These are phyloP conservation scores for Nakazawaea ishiwadae DNA, from an alignment of 805 yeast genomes.

Conservation along the genomic window DNA sequence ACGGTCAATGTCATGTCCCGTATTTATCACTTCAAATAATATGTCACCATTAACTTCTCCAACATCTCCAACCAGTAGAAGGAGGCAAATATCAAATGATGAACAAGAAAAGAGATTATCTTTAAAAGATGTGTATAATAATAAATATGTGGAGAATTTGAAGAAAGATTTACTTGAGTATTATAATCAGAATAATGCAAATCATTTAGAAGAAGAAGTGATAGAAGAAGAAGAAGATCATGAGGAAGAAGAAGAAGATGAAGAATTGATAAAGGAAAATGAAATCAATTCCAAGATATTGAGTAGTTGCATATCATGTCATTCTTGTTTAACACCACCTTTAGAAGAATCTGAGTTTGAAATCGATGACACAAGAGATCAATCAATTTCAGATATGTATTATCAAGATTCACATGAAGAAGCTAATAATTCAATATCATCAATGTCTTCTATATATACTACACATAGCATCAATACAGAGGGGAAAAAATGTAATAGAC, in stretches of 20 bases:
- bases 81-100: neutral
- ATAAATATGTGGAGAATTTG: slow-evolving; percentile 5
- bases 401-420: neutral
- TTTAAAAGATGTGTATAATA: slow-evolving; percentile 6
- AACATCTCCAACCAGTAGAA: no score
- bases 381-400: neutral
- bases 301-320: slow-evolving; percentile 9
- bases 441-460: slow-evolving; percentile 2
- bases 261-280: neutral
- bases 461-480: slow-evolving; percentile 5
- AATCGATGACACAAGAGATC: neutral
- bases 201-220: slow-evolving; percentile 21
- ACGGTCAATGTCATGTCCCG: slow-evolving; percentile 12
- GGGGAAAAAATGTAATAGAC: slow-evolving; percentile 15
- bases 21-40: neutral
- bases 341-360: slow-evolving; percentile 5
- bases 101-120: neutral
- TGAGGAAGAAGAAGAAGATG: slow-evolving; percentile 30
- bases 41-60: neutral
- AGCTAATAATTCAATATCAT: neutral
- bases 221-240: slow-evolving; percentile 37
- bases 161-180: slow-evolving; percentile 4
- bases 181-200: slow-evolving; percentile 1
- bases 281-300: slow-evolving; percentile 1
- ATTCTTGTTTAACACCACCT: slow-evolving; percentile 1